Percentiles rank a stretch among this genome's conserved stretches.
These are phyloP conservation scores for Penicillium thymicola DNA, from an alignment of 2,329 filamentous ascomycete species.

Conservation along the genomic window DNA sequence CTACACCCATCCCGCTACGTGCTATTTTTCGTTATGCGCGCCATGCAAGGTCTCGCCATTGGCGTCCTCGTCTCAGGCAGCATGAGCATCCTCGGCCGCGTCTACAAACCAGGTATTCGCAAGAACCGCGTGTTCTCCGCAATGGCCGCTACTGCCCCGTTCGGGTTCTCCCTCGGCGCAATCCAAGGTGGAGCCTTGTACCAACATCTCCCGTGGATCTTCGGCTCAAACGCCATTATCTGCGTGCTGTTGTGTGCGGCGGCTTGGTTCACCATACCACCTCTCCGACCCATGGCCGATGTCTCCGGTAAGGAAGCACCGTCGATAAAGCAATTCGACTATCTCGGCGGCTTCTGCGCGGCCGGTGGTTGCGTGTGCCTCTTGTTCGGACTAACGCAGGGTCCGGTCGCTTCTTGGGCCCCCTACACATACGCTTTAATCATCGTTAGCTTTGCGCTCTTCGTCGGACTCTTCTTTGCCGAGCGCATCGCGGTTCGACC, in stretches of 20 bases:
- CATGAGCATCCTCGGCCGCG: constrained; percentile 47
- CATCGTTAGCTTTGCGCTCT: constrained; percentile 47
- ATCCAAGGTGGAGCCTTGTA: constrained; percentile 44
- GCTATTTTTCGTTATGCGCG: constrained; percentile 39
- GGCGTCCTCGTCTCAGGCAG: constrained; percentile 50
- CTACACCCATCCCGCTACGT: constrained; percentile 35
- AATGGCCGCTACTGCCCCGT: constrained; percentile 49
- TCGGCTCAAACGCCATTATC: constrained; percentile 44
- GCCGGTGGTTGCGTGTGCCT: constrained; percentile 53
- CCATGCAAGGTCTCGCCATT: constrained; percentile 49
- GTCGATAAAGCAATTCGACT: constrained; percentile 34
- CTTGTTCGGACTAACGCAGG: constrained; percentile 57
- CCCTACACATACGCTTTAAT: constrained; percentile 49
- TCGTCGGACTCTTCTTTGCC: constrained; percentile 47
- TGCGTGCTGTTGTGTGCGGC: constrained; percentile 36
- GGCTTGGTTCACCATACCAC: constrained; percentile 41
- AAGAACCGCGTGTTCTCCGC: constrained; percentile 51
- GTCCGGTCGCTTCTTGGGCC: constrained; percentile 49
- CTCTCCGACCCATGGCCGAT: constrained; percentile 33
- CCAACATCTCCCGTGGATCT: constrained; percentile 44
- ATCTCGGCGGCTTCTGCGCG: constrained; percentile 46
- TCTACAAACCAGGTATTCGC: constrained; percentile 44
- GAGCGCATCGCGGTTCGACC: constrained; percentile 45
- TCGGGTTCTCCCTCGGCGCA: constrained; percentile 44
- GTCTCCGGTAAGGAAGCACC: constrained; percentile 27